Base-by-base conservation (phyloP, 1,139 yeast genomes). In the Magnusiomyces tetraspermus region DNA sequence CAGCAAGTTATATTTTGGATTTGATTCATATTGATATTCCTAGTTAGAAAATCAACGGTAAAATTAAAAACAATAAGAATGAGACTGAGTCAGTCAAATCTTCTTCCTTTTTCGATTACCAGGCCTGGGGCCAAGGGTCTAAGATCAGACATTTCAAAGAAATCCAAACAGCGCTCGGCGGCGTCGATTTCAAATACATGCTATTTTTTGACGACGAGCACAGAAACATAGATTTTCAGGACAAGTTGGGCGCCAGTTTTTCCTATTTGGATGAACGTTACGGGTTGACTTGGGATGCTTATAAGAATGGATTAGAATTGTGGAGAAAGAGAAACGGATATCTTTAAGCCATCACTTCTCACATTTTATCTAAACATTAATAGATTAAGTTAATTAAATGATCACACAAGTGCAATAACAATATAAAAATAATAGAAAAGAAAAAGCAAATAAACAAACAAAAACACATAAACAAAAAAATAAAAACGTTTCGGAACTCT, bases 121-220 rank as follows among this genome's bases (percentile, higher is more conserved):
- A 77, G 50, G 85, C 80, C 58, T 83, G 85, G 85, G 88, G 89
- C 0, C 75, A 76, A 44, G 82, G 83, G 2, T 70, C 82, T n/a
- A 85, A 85, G 62, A 72, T 72, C 17, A 71, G 69, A 41, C 94
- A 85, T 63, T 79, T 85, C 50, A 63, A 66, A 31, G 71, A 71
- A 49, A 58, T 77, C 28, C 76, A 79, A 0, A 67, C 71, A 51
- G 74, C 71, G 41, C n/a, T 28, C 11, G 69, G 79, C 4, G 80
- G 76, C n/a, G 69, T 82, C 19, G 68, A 64, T 2, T 70, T 65
- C 50, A 72, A 76, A 1, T 76, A 80, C 36, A 78, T 82, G 72
- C 71, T 84, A 13, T 72, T 85, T 51, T 85, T 76, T 61, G 92
- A 84, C 63, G 92, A 84, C 63, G 92, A 84, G 63, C 57, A 64